Percentiles rank a stretch among this genome's conserved stretches.
phyloP scores from a whole-genome alignment of 1,284 basidiomycete species.

The Cutaneotrichosporon cutaneum region DNA sequence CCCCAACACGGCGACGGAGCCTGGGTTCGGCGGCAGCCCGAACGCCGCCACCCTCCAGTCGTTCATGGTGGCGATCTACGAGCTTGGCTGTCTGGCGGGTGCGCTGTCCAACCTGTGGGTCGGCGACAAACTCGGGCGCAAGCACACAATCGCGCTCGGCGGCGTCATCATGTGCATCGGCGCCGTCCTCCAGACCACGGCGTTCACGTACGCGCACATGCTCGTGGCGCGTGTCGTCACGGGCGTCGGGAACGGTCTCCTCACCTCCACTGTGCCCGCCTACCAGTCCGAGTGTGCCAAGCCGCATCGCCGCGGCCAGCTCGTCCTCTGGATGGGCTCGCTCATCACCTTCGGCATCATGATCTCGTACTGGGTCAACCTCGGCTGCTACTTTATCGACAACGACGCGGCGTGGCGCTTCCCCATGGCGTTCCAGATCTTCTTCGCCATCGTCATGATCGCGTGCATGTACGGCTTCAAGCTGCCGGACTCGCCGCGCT shows the following conservation, averaged over 20 bases:
- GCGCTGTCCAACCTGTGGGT: slow-evolving; percentile 50
- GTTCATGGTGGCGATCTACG: slow-evolving; percentile 50
- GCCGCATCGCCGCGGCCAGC: slow-evolving; percentile 62
- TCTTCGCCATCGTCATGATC: slow-evolving; percentile 59
- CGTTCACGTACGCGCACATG: slow-evolving; percentile 62
- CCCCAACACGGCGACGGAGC: slow-evolving; percentile 21
- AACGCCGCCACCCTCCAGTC: slow-evolving; percentile 41
- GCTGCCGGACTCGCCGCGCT: slow-evolving; percentile 60
- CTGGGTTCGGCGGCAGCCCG: slow-evolving; percentile 10
- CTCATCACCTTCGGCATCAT: slow-evolving; percentile 29
- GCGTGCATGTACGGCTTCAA: slow-evolving; percentile 55
- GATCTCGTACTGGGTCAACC: slow-evolving; percentile 17
- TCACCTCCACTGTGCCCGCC: slow-evolving; percentile 57
- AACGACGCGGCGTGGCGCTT: slow-evolving; percentile 14
- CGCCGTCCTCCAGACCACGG: slow-evolving; percentile 53
- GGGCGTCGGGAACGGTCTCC: slow-evolving; percentile 57
- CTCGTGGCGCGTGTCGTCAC: slow-evolving; percentile 64
- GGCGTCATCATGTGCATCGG: slow-evolving; percentile 58
- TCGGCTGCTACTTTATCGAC: slow-evolving; percentile 15
- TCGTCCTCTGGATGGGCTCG: slow-evolving; percentile 59
- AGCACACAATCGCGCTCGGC: slow-evolving; percentile 46
- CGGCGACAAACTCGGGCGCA: slow-evolving; percentile 48
- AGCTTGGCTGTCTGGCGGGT: slow-evolving; percentile 52
- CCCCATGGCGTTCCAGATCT: slow-evolving; percentile 20
- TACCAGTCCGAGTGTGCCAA: slow-evolving; percentile 64